Conservation (phyloP, 2,329 filamentous ascomycete species). For the Penicillium vulpinum region DNA sequence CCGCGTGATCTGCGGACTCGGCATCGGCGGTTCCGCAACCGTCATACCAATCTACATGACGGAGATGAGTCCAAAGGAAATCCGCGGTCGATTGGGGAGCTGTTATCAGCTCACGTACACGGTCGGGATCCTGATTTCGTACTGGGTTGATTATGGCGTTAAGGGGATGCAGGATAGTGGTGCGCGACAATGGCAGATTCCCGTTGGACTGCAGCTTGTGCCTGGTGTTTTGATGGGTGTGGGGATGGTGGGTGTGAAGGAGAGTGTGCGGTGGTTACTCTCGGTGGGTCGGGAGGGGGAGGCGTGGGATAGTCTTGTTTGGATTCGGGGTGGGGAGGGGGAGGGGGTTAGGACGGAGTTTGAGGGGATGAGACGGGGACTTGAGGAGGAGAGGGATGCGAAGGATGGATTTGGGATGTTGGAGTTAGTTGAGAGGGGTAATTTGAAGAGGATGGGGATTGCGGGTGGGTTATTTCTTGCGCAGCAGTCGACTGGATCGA, state of each 20-base stretch:
- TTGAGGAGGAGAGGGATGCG: conserved; percentile 48
- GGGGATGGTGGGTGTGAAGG: conserved; percentile 51
- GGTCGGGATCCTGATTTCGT: conserved; percentile 52
- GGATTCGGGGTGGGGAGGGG: conserved; percentile 52
- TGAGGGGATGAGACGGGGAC: conserved; percentile 51
- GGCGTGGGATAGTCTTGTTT: conserved; percentile 51
- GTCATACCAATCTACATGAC: conserved; percentile 48
- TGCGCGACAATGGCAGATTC: conserved; percentile 56
- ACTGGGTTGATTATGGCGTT: conserved; percentile 55
- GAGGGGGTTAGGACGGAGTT: conserved; percentile 47
- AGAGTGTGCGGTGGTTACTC: conserved; percentile 55
- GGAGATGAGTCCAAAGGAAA: conserved; percentile 49
- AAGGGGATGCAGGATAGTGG: conserved; percentile 26
- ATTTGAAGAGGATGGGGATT: conserved; percentile 46
- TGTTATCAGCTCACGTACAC: conserved; percentile 57
- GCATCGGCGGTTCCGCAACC: conserved; percentile 50
- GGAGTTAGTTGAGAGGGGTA: conserved; percentile 51
- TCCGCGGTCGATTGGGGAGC: conserved; percentile 51
- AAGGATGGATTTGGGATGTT: conserved; percentile 46
- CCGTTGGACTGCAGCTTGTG: conserved; percentile 54
- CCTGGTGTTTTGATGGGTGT: conserved; percentile 51
- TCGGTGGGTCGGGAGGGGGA: conserved; percentile 46
- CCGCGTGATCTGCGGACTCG: conserved; percentile 51
- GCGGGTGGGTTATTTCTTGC: conserved; percentile 52
- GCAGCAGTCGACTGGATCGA: conserved; percentile 57